Evolutionary conservation across 495 filamentous ascomycete genomes (phyloP), one percentile per base, ranked within the genome.

Genomic region (Umbilicaria muhlenbergii): DNA sequence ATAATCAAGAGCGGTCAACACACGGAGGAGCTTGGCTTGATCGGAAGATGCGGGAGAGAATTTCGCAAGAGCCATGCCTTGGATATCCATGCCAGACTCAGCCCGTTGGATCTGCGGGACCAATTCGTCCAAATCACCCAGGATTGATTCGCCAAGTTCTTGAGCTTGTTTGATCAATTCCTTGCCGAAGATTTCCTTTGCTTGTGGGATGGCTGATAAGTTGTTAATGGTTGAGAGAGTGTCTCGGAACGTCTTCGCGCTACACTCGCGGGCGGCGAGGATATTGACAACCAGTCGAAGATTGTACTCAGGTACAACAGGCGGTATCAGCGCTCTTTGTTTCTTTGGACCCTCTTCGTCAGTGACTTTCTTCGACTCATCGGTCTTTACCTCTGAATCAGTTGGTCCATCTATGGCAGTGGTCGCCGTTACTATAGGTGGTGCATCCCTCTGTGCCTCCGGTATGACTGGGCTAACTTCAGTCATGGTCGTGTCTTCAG

Each of bases 181-280:
- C 39, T 80, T 75, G 21, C 89, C 89, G 59, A 99, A 96, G 8
- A 91, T 69, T 48, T 82, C 78, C 53, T 88, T 86, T 13, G 92
- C 88, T 19, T 80, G 86, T 17, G 88, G 86, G 46, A 99, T 86
- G 37, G 81, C 78, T 32, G 91, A 94, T 31, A 99, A 77, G 54
- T 96, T 94, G 64, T 93, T 94, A 68, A 99, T 96, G 8, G 91
- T 89, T 14, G 92, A 88, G 37, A 96, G 73, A 0, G 92, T 95
- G 54, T 96, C 89, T 52, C 85, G 80, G 71, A 96, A 96, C 2
- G 88, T 95, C 66, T 93, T 94, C 39, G 83, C 86, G 52, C 81
- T 91, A 63, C 91, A 99, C 58, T 99, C 91, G 24, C 86, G 82
- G 41, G 91, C 88, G 11, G 89, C 83, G 48, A 99, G 79, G 47